phyloP scores from a whole-genome alignment of 371 early-diverging fungal genomes.

The Mucor mucedo region DNA sequence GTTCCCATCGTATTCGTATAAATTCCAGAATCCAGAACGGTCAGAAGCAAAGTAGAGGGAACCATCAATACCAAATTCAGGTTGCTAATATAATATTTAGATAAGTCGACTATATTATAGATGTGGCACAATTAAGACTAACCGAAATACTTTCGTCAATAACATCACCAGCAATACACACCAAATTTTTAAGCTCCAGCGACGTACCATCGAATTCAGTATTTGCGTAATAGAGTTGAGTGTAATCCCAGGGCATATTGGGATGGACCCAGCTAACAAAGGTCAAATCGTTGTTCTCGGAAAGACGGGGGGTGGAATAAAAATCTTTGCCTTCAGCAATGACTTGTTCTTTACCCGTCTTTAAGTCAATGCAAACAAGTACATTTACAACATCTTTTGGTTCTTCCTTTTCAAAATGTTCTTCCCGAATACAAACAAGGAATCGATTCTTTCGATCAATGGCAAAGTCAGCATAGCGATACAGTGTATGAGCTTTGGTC shows the following conservation, averaged over 20 bases:
- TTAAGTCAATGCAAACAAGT: conserved; percentile 60
- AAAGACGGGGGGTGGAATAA: conserved; percentile 65
- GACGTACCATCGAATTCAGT: conserved; percentile 24
- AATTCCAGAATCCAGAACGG: conserved; percentile 75
- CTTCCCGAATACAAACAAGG: conserved; percentile 69
- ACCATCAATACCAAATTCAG: conserved; percentile 61
- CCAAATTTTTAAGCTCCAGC: conserved; percentile 27
- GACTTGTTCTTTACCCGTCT: conserved; percentile 41
- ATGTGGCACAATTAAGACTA: conserved; percentile 9
- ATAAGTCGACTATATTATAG: neutral
- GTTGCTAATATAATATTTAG: conserved; percentile 46
- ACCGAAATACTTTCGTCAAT: conserved; percentile 60
- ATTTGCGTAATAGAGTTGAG: conserved; percentile 58
- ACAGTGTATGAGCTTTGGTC: conserved; percentile 46
- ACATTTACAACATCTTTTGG: conserved; percentile 65
- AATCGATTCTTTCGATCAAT: conserved; percentile 60
- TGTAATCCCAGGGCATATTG: conserved; percentile 82
- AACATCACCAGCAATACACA: conserved; percentile 49
- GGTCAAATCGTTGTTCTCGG: conserved; percentile 50
- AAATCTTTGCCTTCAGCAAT: conserved; percentile 68
- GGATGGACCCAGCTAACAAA: conserved; percentile 77
- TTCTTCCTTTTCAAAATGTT: conserved; percentile 62
- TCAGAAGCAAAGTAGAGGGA: conserved; percentile 71
- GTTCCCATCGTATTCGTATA: conserved; percentile 53
- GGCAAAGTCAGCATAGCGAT: conserved; percentile 68